Conservation (phyloP, 768 basidiomycete species). For the Sistotremastrum suecicum region DNA sequence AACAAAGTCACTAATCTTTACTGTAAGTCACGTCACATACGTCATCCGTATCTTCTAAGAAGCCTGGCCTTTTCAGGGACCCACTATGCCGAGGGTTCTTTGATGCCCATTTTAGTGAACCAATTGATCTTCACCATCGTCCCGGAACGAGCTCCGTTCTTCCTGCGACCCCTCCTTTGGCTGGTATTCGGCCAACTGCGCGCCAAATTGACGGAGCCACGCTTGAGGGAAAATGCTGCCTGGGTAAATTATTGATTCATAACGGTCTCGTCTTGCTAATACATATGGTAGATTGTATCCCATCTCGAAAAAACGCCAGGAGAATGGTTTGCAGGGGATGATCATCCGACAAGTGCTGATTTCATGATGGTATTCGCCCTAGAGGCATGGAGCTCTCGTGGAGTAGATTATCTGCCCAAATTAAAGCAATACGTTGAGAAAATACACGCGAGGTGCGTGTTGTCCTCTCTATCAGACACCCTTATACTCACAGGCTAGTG, state of each 20-base stretch:
- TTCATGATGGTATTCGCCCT: constrained; percentile 30
- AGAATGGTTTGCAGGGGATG: constrained; percentile 23
- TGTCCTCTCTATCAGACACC: neutral
- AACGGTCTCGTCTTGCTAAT: neutral
- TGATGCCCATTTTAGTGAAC: constrained; percentile 22
- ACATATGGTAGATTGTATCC: constrained; percentile 20
- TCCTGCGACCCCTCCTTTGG: constrained; percentile 17
- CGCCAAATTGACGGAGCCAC: neutral
- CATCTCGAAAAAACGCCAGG: constrained; percentile 18
- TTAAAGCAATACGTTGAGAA: constrained; percentile 22
- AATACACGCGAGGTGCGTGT: constrained; percentile 25
- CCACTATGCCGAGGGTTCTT: constrained; percentile 20
- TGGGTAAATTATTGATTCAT: too few species aligned
- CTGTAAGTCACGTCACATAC: constrained; percentile 12
- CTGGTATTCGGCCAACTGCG: constrained; percentile 3
- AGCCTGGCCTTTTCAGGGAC: constrained; percentile 10
- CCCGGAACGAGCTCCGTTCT: constrained; percentile 17
- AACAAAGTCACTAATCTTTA: constrained; percentile 24
- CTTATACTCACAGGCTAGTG: constrained; percentile 1
- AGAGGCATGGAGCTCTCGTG: constrained; percentile 14
- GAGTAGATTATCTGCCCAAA: constrained; percentile 14
- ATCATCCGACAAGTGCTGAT: constrained; percentile 28
- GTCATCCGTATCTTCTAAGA: neutral
- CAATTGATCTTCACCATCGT: constrained; percentile 16
- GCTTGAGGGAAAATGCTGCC: too few species aligned